A percentile compares a stretch with the other conserved stretches of the same genome.
Conservation (phyloP, 768 basidiomycete genomes). For the Termitomyces heimii region DNA sequence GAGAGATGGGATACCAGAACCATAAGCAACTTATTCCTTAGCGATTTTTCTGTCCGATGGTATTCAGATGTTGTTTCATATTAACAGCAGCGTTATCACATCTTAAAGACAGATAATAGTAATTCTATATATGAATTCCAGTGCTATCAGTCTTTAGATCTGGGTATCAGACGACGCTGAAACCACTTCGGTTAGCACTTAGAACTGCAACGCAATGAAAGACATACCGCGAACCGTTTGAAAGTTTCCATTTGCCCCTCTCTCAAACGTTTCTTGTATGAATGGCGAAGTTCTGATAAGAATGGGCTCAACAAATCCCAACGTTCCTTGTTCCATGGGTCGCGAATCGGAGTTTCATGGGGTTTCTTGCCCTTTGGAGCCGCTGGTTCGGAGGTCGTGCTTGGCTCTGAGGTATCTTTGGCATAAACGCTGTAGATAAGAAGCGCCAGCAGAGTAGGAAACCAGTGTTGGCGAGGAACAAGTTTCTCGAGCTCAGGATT, state of each 20-base stretch:
- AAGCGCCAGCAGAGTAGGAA: neutral
- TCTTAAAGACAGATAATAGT: neutral
- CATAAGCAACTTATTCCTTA: neutral
- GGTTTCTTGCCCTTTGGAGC: neutral
- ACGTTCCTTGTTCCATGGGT: neutral
- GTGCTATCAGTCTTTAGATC: too few relatives aligned
- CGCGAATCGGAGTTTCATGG: neutral
- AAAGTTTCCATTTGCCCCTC: neutral
- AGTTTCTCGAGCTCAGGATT: neutral
- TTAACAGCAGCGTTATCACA: neutral
- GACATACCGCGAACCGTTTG: neutral
- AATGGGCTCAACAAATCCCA: neutral
- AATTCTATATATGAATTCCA: neutral
- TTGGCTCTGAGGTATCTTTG: neutral
- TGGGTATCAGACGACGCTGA: too few relatives aligned
- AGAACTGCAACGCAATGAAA: neutral
- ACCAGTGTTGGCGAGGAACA: neutral
- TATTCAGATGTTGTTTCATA: neutral
- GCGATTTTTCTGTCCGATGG: neutral
- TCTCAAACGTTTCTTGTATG: neutral
- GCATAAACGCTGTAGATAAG: neutral
- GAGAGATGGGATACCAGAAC: neutral
- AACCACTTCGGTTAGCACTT: neutral
- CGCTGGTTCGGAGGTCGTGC: neutral
- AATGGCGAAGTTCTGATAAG: neutral